Evolutionary conservation across 345 rosid species (phyloP), one percentile per base, ranked within the genome.

Genomic region (Murraya paniculata): DNA sequence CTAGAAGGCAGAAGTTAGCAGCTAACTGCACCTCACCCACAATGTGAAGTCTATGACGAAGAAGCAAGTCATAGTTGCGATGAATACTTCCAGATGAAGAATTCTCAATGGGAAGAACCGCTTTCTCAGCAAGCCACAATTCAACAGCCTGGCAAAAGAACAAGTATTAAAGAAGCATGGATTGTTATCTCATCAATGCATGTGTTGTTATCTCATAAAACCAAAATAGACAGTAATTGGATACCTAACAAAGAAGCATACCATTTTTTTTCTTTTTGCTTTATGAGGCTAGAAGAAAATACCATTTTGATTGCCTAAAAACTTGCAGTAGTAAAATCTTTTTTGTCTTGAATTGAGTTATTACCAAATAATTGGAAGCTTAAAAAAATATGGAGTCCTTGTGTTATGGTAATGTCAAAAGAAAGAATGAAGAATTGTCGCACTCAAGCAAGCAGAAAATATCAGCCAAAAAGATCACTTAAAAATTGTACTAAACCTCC

Each of bases 31-130:
- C 91, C 80, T 89, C 91, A 64, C 91, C 87, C 19, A 85, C 86
- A 41, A 89, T 89, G 82, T 89, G 91, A 68, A 89, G 91, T 72
- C 93, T 86, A 68, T 89, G 92, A 24, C 89, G 89, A 62, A 88
- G 89, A 79, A 89, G 87, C 64, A 89, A 82, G 74, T 89, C 93
- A 77, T 88, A 89, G 78, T 85, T 88, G 45, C 89, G 88, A 71
- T 89, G 93, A 75, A 89, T 79, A 84, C 93, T 89, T 75, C 93
- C 93, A 19, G 85, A 82, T 1, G 86, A 79, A 74, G 93, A 85
- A 80, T 69, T 86, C 81, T 89, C 93, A 81, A 88, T 88, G 4
- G 93, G 93, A 81, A 89, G 93, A 81, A 88, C 84, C 58, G 83
- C 93, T 84, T 88, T 89, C 60, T 89, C 87, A 48, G 86, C 85